Percentiles rank a stretch among this genome's conserved stretches.
Evolutionary conservation across 495 filamentous ascomycete genomes (phyloP).

Genomic region (Letharia columbiana): DNA sequence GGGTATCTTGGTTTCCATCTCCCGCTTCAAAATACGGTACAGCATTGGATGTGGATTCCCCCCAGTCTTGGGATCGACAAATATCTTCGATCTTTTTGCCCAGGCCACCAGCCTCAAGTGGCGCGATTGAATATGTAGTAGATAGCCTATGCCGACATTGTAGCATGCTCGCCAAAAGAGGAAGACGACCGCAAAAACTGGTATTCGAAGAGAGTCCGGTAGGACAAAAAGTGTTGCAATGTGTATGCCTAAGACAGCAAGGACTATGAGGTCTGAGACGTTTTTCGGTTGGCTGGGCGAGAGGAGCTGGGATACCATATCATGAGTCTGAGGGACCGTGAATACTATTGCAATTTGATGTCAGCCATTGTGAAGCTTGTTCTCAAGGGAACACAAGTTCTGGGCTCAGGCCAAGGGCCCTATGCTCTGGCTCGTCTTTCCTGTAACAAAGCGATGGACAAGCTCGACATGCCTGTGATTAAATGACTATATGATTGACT

Average conservation of each 20-base stretch:
- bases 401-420: no score
- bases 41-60: constrained; percentile 72
- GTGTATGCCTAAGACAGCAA: constrained; percentile 69
- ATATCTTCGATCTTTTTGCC: constrained; percentile 77
- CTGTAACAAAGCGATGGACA: neutral
- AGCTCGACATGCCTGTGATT: neutral
- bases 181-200: constrained; percentile 71
- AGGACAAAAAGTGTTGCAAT: constrained; percentile 63
- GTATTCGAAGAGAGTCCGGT: constrained; percentile 55
- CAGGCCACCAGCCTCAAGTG: constrained; percentile 77
- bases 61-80: constrained; percentile 71
- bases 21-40: constrained; percentile 72
- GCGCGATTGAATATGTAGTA: constrained; percentile 83
- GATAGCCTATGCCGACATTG: constrained; percentile 87
- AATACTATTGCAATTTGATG: constrained; percentile 55
- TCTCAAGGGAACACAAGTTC: neutral
- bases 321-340: constrained; percentile 90
- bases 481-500: constrained; percentile 27
- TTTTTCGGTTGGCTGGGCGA: constrained; percentile 96
- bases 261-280: constrained; percentile 69
- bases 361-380: constrained; percentile 13
- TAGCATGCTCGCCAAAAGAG: constrained; percentile 88
- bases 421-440: neutral
- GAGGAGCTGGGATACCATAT: constrained; percentile 96
- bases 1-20: constrained; percentile 90